These are phyloP conservation scores for Pholiota molesta DNA, from an alignment of 768 basidiomycete species.

Conservation along the genomic window DNA sequence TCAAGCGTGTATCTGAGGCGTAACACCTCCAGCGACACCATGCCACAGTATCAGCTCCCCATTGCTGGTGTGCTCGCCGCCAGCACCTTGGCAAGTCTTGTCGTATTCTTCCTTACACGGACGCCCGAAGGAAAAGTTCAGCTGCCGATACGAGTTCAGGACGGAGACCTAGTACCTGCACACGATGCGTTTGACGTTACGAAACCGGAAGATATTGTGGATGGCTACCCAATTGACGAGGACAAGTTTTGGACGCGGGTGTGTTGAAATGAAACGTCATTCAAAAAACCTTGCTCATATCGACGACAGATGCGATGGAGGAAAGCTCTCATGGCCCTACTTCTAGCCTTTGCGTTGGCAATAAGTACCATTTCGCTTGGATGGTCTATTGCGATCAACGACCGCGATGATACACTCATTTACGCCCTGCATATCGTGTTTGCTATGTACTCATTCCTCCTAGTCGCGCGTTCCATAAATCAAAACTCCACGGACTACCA, in stretches of 20 bases:
- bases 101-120: constrained; percentile 42
- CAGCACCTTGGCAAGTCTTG: constrained; percentile 46
- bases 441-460: constrained; percentile 58
- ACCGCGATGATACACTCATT: constrained; percentile 35
- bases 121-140: constrained; percentile 49
- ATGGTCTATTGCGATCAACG: constrained; percentile 45
- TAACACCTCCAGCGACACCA: constrained; percentile 25
- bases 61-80: constrained; percentile 51
- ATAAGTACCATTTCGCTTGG: constrained; percentile 60
- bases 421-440: constrained; percentile 52
- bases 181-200: constrained; percentile 51
- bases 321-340: constrained; percentile 53
- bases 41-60: constrained; percentile 65
- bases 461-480: constrained; percentile 56
- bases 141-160: constrained; percentile 25
- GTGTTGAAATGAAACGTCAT: constrained; percentile 50
- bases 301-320: constrained; percentile 54
- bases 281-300: constrained; percentile 20
- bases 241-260: constrained; percentile 35
- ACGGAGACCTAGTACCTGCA: constrained; percentile 25
- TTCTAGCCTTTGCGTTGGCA: constrained; percentile 49
- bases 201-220: constrained; percentile 59
- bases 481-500: constrained; percentile 43
- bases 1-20: background rate
- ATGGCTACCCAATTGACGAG: constrained; percentile 35